Evolutionary conservation across 2,329 filamentous ascomycete genomes (phyloP).

Genomic region (Cladophialophora chaetospira): DNA sequence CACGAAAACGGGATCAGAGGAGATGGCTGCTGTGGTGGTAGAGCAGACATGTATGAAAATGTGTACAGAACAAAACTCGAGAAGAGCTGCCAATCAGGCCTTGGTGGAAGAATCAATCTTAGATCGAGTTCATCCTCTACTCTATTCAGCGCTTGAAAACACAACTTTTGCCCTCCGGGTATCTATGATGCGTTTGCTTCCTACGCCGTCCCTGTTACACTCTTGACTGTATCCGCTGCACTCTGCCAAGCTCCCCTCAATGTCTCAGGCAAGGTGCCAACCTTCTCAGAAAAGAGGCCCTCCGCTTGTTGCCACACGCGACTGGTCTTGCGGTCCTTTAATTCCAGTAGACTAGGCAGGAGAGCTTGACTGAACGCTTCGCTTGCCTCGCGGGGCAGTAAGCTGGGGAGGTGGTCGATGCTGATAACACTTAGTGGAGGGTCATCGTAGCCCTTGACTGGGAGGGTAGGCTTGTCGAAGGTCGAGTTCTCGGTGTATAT

Average conservation of each 20-base stretch:
- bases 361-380: conserved; percentile 81
- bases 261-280: conserved; percentile 62
- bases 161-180: not conserved
- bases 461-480: conserved; percentile 83
- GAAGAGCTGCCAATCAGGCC: too few relatives aligned
- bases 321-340: conserved; percentile 72
- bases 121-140: not conserved
- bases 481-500: conserved; percentile 84
- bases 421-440: conserved; percentile 76
- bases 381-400: conserved; percentile 82
- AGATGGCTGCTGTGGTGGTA: too few relatives aligned
- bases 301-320: conserved; percentile 83
- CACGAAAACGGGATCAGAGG: too few relatives aligned
- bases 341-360: conserved; percentile 72
- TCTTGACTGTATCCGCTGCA: conserved; percentile 17
- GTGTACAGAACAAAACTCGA: too few relatives aligned
- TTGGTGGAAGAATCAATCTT: too few relatives aligned
- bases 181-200: not conserved
- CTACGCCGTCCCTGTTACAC: conserved; percentile 11
- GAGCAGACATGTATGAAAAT: too few relatives aligned
- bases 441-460: conserved; percentile 63
- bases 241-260: conserved; percentile 21
- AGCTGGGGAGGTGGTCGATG: conserved; percentile 81
- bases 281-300: conserved; percentile 74
- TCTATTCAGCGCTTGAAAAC: not conserved